Evolutionary conservation across 306 rosid species (phyloP), one percentile per base, ranked within the genome.

Genomic region (Sechiopsis laciniata): DNA sequence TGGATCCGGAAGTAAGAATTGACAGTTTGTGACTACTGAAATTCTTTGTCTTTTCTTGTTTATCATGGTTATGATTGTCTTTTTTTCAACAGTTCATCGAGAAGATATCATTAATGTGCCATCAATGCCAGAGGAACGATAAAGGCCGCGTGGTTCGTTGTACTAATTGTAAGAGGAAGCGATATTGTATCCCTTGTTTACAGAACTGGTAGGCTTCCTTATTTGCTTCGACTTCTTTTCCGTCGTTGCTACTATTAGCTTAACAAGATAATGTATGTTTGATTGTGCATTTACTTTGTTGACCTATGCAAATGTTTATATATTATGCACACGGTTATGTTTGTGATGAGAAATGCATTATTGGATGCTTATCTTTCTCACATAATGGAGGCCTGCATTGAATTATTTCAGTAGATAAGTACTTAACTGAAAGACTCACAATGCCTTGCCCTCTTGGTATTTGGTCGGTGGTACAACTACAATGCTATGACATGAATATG

Each of bases 101-200:
- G 73, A 80, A 85, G 56, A 52, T 17, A 16, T 80, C 82, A 76
- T 65, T 75, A 67, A 90, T 88, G 97, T 93, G 97, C 76, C 98
- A 90, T 83, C 97, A 93, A 61, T 90, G 98, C 61, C 94, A 93
- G 80, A 90, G 92, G 80, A 90, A 86, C 74, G 97, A 88, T 46
- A 94, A 89, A 78, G 97, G 92, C 35, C 21, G 69, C 64, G 92
- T 93, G 58, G 87, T 89, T 15, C 81, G 95, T 74, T 89, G 96
- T 72, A 55, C 10, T 1, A 0, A 0, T 0, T 94, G 97, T 56
- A 83, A 58, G 52, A 76, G 78, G 72, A 93, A 86, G 81, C 83
- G 97, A 19, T 88, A 10, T 80, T 90, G 97, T 67, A 0, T 84
- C 26, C 86, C 65, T 17, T 93, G 94, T 73, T 9, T 88, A 40